These are phyloP conservation scores for Aethionema arabicum DNA, from an alignment of 345 rosid genomes.

Conservation along the genomic window DNA sequence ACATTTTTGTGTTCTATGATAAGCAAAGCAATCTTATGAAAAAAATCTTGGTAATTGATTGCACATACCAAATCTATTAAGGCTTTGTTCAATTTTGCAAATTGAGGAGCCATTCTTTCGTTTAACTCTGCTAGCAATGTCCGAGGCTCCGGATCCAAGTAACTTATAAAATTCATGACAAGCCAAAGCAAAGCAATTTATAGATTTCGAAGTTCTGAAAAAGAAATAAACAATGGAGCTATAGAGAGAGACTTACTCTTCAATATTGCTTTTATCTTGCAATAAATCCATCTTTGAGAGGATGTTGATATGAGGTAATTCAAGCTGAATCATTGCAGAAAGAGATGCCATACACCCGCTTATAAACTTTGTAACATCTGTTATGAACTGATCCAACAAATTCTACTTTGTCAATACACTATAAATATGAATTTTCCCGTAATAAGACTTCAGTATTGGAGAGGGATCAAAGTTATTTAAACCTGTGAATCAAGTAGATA, in stretches of 20 bases:
- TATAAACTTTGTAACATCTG: constrained; percentile 86
- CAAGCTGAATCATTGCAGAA: constrained; percentile 93
- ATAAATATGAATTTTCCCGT: background rate
- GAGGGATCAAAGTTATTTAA: constrained; percentile 23
- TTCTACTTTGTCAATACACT: constrained; percentile 7
- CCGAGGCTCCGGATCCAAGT: constrained; percentile 77
- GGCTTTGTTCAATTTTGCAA: constrained; percentile 72
- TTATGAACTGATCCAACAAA: constrained; percentile 61
- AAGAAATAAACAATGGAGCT: background rate
- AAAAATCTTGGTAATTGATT: too few species aligned
- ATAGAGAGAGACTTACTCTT: constrained; percentile 49
- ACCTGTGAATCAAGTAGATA: constrained; percentile 97
- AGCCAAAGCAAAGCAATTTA: constrained; percentile 15
- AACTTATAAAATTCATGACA: constrained; percentile 40
- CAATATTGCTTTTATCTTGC: constrained; percentile 62
- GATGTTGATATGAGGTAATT: constrained; percentile 83
- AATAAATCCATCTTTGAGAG: constrained; percentile 95
- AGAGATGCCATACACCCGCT: constrained; percentile 98
- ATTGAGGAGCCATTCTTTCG: constrained; percentile 77
- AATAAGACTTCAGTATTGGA: background rate
- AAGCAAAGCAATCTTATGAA: background rate
- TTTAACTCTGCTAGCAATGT: constrained; percentile 72
- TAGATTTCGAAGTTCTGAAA: background rate
- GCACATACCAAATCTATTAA: constrained; percentile 63
- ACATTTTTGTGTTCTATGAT: background rate